phyloP scores from a whole-genome alignment of 352 stramenopile species.

The Phytophthora sp. region DNA sequence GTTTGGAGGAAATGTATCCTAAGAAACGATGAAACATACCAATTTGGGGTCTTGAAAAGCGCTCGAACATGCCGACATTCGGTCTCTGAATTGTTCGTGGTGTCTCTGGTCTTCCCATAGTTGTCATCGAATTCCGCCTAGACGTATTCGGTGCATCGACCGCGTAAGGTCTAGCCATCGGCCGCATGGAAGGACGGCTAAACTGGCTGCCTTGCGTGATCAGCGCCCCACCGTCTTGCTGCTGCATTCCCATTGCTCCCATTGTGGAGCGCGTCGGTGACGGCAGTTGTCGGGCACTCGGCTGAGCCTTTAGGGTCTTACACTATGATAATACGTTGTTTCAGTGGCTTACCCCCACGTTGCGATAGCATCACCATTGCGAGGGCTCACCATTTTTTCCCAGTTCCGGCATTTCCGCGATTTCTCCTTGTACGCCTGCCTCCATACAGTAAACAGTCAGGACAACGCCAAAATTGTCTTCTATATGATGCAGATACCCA shows the following conservation, averaged over 20 bases:
- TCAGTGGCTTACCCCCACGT: constrained; percentile 5
- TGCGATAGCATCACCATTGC: neutral
- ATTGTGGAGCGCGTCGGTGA: constrained; percentile 60
- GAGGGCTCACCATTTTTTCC: constrained; percentile 81
- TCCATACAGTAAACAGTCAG: neutral
- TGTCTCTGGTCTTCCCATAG: constrained; percentile 47
- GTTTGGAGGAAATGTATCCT: neutral
- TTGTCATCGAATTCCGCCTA: constrained; percentile 40
- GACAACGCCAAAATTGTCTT: too few relatives aligned
- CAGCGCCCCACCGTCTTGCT: constrained; percentile 33
- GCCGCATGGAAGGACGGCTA: constrained; percentile 45
- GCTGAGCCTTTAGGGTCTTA: constrained; percentile 71
- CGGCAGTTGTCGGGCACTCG: constrained; percentile 55
- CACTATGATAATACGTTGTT: constrained; percentile 41
- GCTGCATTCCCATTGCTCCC: constrained; percentile 41
- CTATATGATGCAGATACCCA: constrained; percentile 18
- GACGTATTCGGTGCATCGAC: constrained; percentile 24
- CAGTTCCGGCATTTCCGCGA: constrained; percentile 86
- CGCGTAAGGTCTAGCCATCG: constrained; percentile 41
- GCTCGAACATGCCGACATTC: constrained; percentile 62
- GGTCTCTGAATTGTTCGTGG: constrained; percentile 59
- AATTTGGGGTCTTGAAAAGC: constrained; percentile 68
- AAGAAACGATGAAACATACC: constrained; percentile 30
- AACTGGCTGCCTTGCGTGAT: constrained; percentile 54
- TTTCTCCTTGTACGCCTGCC: constrained; percentile 87